These are phyloP conservation scores for Aureobasidium zeae DNA, from an alignment of 2,329 filamentous ascomycete genomes.

Conservation along the genomic window DNA sequence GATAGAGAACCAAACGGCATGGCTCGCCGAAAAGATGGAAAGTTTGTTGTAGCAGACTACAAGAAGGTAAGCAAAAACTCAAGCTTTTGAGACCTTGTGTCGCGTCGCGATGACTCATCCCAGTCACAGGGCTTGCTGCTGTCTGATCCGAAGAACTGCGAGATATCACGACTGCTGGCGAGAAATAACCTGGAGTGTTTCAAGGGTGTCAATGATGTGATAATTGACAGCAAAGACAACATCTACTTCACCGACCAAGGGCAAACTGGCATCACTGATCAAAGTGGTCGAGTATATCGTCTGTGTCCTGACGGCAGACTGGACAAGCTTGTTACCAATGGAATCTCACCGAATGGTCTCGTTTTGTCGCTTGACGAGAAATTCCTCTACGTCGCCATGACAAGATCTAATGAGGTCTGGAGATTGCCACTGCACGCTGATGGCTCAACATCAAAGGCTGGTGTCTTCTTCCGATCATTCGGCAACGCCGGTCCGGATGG, in stretches of 20 bases:
- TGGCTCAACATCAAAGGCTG: constrained; percentile 33
- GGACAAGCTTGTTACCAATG: constrained; percentile 20
- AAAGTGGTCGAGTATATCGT: constrained; percentile 34
- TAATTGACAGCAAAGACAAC: constrained; percentile 31
- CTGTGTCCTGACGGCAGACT: constrained; percentile 29
- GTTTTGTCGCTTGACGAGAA: constrained; percentile 27
- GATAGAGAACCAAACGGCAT: constrained; percentile 38
- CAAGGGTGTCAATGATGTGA: constrained; percentile 37
- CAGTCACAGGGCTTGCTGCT: constrained; percentile 32
- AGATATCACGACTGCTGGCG: constrained; percentile 27
- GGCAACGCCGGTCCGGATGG: constrained; percentile 35
- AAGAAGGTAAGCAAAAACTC: constrained; percentile 29
- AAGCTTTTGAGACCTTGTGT: neutral
- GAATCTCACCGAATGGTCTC: neutral
- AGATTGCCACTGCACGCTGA: constrained; percentile 32
- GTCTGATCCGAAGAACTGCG: constrained; percentile 27
- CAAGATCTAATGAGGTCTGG: constrained; percentile 36
- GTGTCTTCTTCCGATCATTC: constrained; percentile 35
- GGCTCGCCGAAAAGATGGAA: constrained; percentile 28
- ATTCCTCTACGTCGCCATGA: constrained; percentile 35
- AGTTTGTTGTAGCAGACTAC: constrained; percentile 34
- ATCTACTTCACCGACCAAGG: constrained; percentile 40
- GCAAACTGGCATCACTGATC: constrained; percentile 37
- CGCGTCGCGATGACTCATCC: too few relatives aligned
- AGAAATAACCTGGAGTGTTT: constrained; percentile 36